A percentile compares a stretch with the other conserved stretches of the same genome.
These are phyloP conservation scores for Phytophthora cryptogea DNA, from an alignment of 352 stramenopile species.

Conservation along the genomic window DNA sequence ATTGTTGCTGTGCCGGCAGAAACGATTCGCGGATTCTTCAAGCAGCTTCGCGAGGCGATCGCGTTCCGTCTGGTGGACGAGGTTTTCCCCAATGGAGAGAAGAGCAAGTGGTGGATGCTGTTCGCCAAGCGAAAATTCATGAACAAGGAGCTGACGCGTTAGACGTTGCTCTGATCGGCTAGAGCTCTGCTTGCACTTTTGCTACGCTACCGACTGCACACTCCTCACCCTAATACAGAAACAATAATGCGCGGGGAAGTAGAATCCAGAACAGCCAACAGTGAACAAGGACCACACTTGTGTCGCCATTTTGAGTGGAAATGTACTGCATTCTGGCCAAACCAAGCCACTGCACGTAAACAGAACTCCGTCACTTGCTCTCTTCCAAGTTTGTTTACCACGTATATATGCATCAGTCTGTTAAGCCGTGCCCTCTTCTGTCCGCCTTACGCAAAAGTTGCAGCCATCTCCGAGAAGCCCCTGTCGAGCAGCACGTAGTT, in stretches of 20 bases:
- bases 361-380: conserved; percentile 20
- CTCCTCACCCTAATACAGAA: conserved; percentile 21
- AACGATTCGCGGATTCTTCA: conserved; percentile 89
- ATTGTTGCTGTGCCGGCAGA: conserved; percentile 38
- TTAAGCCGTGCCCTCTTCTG: background rate
- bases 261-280: conserved; percentile 3
- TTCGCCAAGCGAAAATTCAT: conserved; percentile 96
- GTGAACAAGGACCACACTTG: conserved; percentile 15
- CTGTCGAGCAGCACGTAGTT: conserved; percentile 72
- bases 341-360: conserved; percentile 15
- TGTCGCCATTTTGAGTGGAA: conserved; percentile 24
- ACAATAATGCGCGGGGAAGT: conserved; percentile 25
- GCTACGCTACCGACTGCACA: background rate
- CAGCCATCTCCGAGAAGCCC: conserved; percentile 69
- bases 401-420: conserved; percentile 31
- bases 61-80: conserved; percentile 79
- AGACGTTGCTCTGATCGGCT: conserved; percentile 10
- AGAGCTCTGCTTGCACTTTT: background rate
- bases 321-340: conserved; percentile 14
- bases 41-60: conserved; percentile 90
- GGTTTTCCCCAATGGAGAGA: conserved; percentile 82
- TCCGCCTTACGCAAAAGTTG: conserved; percentile 59
- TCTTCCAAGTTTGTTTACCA: conserved; percentile 20
- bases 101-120: conserved; percentile 95
- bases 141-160: conserved; percentile 90